A percentile compares a stretch with the other conserved stretches of the same genome.
These are phyloP conservation scores for Mikania micrantha DNA, from an alignment of 129 eudicot genomes.

Conservation along the genomic window DNA sequence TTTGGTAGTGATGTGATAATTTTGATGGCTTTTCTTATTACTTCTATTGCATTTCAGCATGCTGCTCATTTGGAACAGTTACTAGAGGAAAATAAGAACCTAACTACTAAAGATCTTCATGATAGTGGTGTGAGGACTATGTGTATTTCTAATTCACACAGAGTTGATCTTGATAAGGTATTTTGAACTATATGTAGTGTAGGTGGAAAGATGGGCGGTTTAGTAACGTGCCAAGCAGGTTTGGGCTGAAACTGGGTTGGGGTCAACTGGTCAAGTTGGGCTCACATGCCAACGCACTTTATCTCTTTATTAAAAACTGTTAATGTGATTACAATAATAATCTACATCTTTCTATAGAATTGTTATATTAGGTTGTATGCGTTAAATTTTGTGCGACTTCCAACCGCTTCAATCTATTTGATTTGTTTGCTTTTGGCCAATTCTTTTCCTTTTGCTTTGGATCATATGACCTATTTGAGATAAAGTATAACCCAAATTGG, in stretches of 20 bases:
- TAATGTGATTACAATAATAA: neutral
- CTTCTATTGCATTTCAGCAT: conserved; percentile 46
- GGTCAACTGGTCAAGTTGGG: neutral
- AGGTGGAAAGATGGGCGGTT: neutral
- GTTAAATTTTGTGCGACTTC: neutral
- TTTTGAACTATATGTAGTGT: neutral
- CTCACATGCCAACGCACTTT: neutral
- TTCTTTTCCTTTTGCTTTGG: neutral
- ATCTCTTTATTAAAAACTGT: neutral
- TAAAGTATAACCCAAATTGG: neutral
- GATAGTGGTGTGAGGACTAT: conserved; percentile 78
- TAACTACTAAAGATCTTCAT: conserved; percentile 68
- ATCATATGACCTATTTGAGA: neutral
- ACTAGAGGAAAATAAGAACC: conserved; percentile 55
- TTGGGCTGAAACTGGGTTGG: neutral
- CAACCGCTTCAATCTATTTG: neutral
- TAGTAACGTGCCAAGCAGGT: neutral
- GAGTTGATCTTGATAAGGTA: conserved; percentile 75
- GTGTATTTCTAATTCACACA: conserved; percentile 48
- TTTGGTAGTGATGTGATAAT: conserved; percentile 2
- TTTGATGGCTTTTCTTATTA: neutral
- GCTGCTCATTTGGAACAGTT: conserved; percentile 76
- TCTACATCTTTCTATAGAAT: neutral
- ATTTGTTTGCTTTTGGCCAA: neutral
- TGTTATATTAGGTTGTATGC: neutral